Base-by-base conservation (phyloP, 441 rosid species). In the Adansonia gregorii region DNA sequence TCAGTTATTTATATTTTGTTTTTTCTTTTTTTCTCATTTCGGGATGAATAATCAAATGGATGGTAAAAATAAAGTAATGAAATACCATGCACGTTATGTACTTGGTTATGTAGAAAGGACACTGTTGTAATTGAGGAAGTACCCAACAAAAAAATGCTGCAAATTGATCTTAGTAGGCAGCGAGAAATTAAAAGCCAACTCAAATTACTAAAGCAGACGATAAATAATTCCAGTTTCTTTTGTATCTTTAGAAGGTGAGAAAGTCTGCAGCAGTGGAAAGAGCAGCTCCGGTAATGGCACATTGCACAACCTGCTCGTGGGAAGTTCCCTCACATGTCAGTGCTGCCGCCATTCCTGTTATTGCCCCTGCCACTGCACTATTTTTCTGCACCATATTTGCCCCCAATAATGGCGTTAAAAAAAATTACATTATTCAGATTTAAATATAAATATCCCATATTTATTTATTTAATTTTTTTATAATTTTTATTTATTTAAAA, bases 201-300 rank as follows among this genome's bases (percentile, higher is more conserved):
- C 11, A 46, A 2, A 45, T 8, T 24, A 17, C 35, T 4, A 11
- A 48, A 6, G 58, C 35, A 10, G 35, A 52, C 35, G 10, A 4
- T 27, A 35, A 58, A 45, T 46, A 19, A 43, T 22, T 63, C 54
- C 73, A 75, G 14, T 61, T 27, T 1, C 12, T 49, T 4, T 11
- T 49, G 5, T 22, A 8, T 61, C 43, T 61, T 24, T 61, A 61
- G 77, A 92, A 92, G 0, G 87, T 63, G 14, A 95, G 97, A 74
- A 95, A 90, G 82, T 95, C 92, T 41, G 97, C 99, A 0, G 95
- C 95, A 0, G 97, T 82, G 49, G 98, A 89, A 76, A 95, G 81
- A 0, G 98, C 97, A 20, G 99, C 99, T 65, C 98, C 99, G 0
- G 97, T 95, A 58, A 95, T 88, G 41, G 99, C 99, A 66, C 92